Evolutionary conservation across 1,139 yeast genomes (phyloP).

Genomic region (Yamadazyma atmosphaerica): DNA sequence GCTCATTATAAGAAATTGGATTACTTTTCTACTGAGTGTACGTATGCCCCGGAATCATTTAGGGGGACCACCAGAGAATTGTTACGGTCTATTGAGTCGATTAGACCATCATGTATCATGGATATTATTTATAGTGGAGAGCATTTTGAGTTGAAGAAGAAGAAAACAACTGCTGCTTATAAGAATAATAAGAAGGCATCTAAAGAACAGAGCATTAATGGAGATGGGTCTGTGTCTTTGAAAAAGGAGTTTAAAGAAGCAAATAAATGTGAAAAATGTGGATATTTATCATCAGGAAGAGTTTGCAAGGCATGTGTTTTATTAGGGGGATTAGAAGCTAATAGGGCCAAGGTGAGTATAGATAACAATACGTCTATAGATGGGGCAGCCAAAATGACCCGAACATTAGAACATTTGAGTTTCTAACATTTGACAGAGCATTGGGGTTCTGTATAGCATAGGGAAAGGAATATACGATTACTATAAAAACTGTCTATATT

Average conservation of each 20-base stretch:
- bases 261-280: conserved; percentile 83
- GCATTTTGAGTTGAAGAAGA: conserved; percentile 66
- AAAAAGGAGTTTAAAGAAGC: conserved; percentile 51
- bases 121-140: conserved; percentile 96
- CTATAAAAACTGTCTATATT: too few species aligned
- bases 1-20: conserved; percentile 96
- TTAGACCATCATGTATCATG: conserved; percentile 89
- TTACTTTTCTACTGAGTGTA: conserved; percentile 95
- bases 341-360: conserved; percentile 59
- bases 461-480: too few species aligned
- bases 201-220: conserved; percentile 50
- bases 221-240: conserved; percentile 61
- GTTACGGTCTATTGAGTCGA: conserved; percentile 84
- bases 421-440: conserved; percentile 51
- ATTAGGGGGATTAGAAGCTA: conserved; percentile 79
- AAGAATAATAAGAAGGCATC: conserved; percentile 23
- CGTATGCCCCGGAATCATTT: conserved; percentile 98
- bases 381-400: conserved; percentile 71
- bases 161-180: conserved; percentile 39
- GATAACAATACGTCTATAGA: conserved; percentile 51
- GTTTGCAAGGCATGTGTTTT: conserved; percentile 93
- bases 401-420: conserved; percentile 62
- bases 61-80: conserved; percentile 95
- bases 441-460: too few species aligned
- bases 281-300: conserved; percentile 83